Evolutionary conservation across 164 flowering plant species (phyloP), one percentile per base, ranked within the genome.

Genomic region (Nelumbo lutea): DNA sequence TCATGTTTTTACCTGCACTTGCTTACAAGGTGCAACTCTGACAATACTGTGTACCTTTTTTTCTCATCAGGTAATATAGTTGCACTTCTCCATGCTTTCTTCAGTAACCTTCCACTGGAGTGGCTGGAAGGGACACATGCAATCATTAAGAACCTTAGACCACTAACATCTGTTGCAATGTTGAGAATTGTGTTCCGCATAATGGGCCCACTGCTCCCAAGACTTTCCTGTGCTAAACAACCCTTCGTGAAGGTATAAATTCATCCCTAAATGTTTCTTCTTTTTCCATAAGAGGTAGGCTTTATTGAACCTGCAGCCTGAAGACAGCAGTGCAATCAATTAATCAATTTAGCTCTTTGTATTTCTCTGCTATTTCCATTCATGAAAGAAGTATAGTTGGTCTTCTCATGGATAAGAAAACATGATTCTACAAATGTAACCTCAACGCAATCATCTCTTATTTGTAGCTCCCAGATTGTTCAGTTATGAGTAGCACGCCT

Each of bases 151-250:
- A 85, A 90, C 74, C 93, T 95, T 70, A 82, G 83, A 77, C 99
- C 99, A 14, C 79, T 92, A 62, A 85, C 90, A 66, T 95, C 99
- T 50, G 91, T 95, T 68, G 97, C 98, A 64, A 85, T 90, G 89
- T 67, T 95, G 79, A 83, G 99, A 80, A 85, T 92, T 76, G 90
- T 80, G 59, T 95, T 95, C 73, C 98, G 99, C 64, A 87, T 95
- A 58, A 83, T 96, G 83, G 93, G 97, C 63, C 99, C 99, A 57
- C 70, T 96, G 82, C 99, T 96, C 55, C 98, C 99, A 58, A 86
- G 93, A 70, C 85, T 96, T 47, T 90, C 90, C 69, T 85, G 83
- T 85, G 88, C 96, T 62, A 97, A 89, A 44, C 66, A 77, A 13
- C 90, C 91, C 60, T 96, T 96, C 78, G 82, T 75, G 75, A 96